These are phyloP conservation scores for Guadua angustifolia DNA, from an alignment of 176 grass and related monocot species.

Conservation along the genomic window DNA sequence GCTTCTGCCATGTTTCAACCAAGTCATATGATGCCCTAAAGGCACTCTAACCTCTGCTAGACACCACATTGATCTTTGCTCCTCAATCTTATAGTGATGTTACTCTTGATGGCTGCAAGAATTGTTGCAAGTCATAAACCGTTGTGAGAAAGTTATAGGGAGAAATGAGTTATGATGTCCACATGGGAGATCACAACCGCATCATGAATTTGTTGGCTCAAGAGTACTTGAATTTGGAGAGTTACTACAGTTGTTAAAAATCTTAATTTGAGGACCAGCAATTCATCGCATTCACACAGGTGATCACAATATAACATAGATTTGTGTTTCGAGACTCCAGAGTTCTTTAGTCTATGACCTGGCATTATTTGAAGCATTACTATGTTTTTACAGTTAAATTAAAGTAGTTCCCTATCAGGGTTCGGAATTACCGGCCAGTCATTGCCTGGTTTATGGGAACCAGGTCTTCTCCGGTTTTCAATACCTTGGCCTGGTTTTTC, in stretches of 20 bases:
- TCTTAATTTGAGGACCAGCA: background rate
- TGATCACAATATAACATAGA: background rate
- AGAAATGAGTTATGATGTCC: background rate
- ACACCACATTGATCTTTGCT: background rate
- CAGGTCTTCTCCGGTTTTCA: background rate
- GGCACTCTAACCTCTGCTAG: background rate
- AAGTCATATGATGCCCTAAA: slow-evolving; percentile 31
- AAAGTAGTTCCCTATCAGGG: slow-evolving; percentile 19
- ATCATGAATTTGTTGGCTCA: background rate
- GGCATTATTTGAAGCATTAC: background rate
- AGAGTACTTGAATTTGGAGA: slow-evolving; percentile 10
- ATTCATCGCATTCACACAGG: background rate
- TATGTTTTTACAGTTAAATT: background rate
- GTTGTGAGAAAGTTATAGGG: background rate
- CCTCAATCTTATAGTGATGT: background rate
- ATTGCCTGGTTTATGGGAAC: background rate
- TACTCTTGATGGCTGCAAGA: background rate
- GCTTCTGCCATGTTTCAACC: slow-evolving; percentile 13
- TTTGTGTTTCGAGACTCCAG: background rate
- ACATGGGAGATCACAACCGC: background rate
- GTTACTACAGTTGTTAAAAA: background rate
- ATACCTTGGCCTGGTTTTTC: slow-evolving; percentile 4
- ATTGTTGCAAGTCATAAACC: slow-evolving; percentile 2
- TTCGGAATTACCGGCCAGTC: background rate
- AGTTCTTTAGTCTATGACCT: background rate